phyloP scores from a whole-genome alignment of 768 basidiomycete species.

The Galerina sulciceps region DNA sequence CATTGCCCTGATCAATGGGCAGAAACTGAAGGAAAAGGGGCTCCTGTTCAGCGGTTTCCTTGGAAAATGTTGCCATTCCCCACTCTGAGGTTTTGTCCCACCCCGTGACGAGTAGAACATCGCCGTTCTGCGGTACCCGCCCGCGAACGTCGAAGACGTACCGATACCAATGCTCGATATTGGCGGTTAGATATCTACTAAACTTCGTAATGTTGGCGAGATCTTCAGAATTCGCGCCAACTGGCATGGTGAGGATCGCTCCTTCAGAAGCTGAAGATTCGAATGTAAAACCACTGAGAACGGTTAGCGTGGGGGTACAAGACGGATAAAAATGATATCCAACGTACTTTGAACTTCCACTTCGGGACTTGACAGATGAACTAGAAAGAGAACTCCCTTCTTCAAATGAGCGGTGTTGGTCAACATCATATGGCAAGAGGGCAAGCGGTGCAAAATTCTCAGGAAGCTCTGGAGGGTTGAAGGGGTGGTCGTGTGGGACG shows the following conservation, averaged over 20 bases:
- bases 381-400: slow-evolving; percentile 12
- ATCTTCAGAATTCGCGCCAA: slow-evolving; percentile 18
- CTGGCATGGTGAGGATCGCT: slow-evolving; percentile 23
- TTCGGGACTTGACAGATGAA: slow-evolving; percentile 4
- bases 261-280: slow-evolving; percentile 17
- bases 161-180: slow-evolving; percentile 19
- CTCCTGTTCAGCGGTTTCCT: slow-evolving; percentile 1
- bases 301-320: background rate
- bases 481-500: slow-evolving; percentile 12
- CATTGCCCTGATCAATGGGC: background rate
- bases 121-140: slow-evolving; percentile 18
- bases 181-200: slow-evolving; percentile 14
- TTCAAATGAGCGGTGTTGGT: slow-evolving; percentile 4
- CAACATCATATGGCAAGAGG: slow-evolving; percentile 6
- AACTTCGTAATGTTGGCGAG: slow-evolving; percentile 6
- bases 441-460: slow-evolving; percentile 11
- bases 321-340: background rate
- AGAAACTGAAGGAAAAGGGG: slow-evolving; percentile 6
- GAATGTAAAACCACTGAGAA: slow-evolving; percentile 14
- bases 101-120: slow-evolving; percentile 21
- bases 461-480: slow-evolving; percentile 16
- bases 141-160: slow-evolving; percentile 18
- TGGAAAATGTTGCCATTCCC: slow-evolving; percentile 23
- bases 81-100: slow-evolving; percentile 21
- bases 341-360: background rate